Conservation (phyloP, 352 stramenopile species). For the Hyaloperonospora arabidopsidis region DNA sequence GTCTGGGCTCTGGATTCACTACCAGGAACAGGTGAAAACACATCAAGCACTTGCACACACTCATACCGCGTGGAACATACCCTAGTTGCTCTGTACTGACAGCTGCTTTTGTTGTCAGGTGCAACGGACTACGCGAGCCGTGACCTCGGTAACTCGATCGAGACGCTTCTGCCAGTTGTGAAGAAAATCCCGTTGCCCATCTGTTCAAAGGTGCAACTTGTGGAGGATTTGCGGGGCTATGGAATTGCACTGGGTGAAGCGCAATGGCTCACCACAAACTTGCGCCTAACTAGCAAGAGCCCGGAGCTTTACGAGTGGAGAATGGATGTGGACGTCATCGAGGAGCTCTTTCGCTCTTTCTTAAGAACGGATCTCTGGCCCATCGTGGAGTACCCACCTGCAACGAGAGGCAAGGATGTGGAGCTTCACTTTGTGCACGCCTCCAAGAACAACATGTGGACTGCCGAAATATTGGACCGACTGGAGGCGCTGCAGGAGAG, state of each 20-base stretch:
- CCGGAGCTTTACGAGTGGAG: slow-evolving; percentile 74
- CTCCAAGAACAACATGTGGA: slow-evolving; percentile 76
- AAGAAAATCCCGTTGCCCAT: slow-evolving; percentile 73
- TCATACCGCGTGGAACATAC: background rate
- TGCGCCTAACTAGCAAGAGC: slow-evolving; percentile 39
- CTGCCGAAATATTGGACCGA: slow-evolving; percentile 29
- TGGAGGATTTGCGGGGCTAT: slow-evolving; percentile 52
- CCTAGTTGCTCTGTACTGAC: background rate
- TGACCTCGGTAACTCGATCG: slow-evolving; percentile 58
- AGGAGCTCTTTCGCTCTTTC: slow-evolving; percentile 67
- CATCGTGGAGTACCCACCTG: slow-evolving; percentile 32
- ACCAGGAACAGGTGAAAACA: slow-evolving; percentile 46
- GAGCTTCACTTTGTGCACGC: slow-evolving; percentile 74
- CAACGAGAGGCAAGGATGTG: slow-evolving; percentile 28
- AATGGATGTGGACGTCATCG: slow-evolving; percentile 69
- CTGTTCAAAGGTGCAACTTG: slow-evolving; percentile 54
- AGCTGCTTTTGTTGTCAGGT: slow-evolving; percentile 12
- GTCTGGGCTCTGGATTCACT: slow-evolving; percentile 71
- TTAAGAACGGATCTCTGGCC: slow-evolving; percentile 61
- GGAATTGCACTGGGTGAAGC: slow-evolving; percentile 57
- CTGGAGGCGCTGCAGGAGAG: slow-evolving; percentile 40
- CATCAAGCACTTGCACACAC: background rate
- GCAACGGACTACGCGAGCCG: slow-evolving; percentile 57
- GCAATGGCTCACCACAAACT: slow-evolving; percentile 78
- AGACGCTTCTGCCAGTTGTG: slow-evolving; percentile 56